These are phyloP conservation scores for Metarhizium album DNA, from an alignment of 2,329 filamentous ascomycete genomes.

Conservation along the genomic window DNA sequence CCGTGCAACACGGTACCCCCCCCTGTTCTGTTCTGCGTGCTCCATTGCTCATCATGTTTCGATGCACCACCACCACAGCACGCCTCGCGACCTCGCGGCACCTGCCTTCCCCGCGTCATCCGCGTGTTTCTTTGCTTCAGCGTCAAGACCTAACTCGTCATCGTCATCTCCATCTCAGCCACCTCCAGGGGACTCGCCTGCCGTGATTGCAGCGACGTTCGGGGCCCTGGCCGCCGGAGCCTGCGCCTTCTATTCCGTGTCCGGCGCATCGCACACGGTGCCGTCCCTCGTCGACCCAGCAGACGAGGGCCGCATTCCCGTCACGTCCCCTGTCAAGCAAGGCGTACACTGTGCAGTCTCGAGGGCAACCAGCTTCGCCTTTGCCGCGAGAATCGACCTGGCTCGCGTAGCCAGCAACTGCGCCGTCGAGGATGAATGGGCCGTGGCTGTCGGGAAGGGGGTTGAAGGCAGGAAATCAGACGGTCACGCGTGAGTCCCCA, in stretches of 20 bases:
- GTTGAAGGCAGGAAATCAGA: slow-evolving; percentile 23
- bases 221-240: background rate
- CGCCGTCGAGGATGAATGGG: slow-evolving; percentile 26
- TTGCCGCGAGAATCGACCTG: slow-evolving; percentile 22
- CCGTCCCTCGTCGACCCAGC: background rate
- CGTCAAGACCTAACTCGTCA: background rate
- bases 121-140: background rate
- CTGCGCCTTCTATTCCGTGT: background rate
- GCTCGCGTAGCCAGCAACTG: slow-evolving; percentile 24
- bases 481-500: slow-evolving; percentile 33
- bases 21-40: background rate
- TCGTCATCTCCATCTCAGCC: background rate
- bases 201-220: background rate
- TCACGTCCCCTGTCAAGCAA: slow-evolving; percentile 19
- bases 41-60: background rate
- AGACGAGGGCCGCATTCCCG: slow-evolving; percentile 12
- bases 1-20: too few species aligned
- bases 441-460: slow-evolving; percentile 20
- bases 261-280: background rate
- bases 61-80: background rate
- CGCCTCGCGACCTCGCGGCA: background rate
- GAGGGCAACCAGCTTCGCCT: slow-evolving; percentile 17
- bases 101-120: background rate
- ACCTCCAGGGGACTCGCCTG: background rate
- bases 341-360: slow-evolving; percentile 15